phyloP scores from a whole-genome alignment of 345 rosid genomes.

The Eucalyptus lansdowneana region DNA sequence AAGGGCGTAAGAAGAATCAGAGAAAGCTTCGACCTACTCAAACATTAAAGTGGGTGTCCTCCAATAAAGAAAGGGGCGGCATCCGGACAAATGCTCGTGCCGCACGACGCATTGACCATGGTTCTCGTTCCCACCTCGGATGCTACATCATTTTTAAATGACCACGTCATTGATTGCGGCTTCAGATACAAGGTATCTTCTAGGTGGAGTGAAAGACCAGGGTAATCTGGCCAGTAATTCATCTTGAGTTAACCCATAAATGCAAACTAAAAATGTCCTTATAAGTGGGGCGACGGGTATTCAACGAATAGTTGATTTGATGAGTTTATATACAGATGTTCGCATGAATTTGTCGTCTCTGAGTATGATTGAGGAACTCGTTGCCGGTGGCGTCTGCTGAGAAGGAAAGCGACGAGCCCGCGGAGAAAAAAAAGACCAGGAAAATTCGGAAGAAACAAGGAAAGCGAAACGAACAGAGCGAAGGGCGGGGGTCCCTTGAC shows the following conservation, averaged over 20 bases:
- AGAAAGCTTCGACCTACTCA: neutral
- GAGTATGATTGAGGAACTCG: neutral
- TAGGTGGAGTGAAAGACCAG: neutral
- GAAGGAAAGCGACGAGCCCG: neutral
- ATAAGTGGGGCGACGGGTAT: neutral
- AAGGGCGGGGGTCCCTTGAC: neutral
- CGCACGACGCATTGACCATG: neutral
- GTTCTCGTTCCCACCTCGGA: neutral
- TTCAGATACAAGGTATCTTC: neutral
- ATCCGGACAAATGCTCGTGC: neutral
- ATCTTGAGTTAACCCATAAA: neutral
- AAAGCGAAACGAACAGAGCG: neutral
- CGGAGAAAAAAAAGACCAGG: neutral
- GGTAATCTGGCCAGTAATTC: neutral
- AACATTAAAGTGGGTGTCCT: neutral
- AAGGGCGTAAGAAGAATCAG: neutral
- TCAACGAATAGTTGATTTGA: neutral
- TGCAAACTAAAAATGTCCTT: neutral
- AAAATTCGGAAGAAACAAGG: neutral
- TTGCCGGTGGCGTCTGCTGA: neutral
- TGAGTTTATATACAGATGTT: neutral
- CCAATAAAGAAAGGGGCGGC: neutral
- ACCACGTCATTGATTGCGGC: neutral
- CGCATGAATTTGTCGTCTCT: neutral
- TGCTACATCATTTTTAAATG: neutral